Evolutionary conservation across 345 rosid genomes (phyloP), one percentile per base, ranked within the genome.

Genomic region (Ceriops zippeliana): DNA sequence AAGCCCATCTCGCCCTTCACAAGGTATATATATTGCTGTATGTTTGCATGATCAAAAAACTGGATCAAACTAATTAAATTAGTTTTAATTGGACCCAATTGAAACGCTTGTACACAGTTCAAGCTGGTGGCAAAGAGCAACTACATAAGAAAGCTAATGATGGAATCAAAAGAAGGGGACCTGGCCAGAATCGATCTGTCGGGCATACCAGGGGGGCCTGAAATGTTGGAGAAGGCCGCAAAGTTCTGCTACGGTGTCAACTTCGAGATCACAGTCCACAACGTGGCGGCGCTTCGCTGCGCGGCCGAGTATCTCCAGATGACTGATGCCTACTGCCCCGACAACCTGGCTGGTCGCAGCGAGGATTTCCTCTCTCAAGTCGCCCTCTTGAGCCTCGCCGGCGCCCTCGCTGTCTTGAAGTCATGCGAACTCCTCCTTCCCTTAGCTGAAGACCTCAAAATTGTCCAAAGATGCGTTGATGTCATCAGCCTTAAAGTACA

Each of bases 191-290:
- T 95, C 61, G 57, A 85, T 61, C 80, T 95, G 16, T 88, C 96
- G 3, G 86, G 82, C 69, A 80, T 88, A 3, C 97, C 99, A 0
- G 99, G 99, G 49, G 99, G 99, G n/a, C 89, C 96, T 0, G 93
- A 95, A 79, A 87, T 85, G 67, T 88, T 95, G 47, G 99, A 89
- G 80, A 95, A 91, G 79, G 96, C 93, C 1, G 97, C 96, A 0
- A 95, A 91, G 21, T 95, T 95, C 83, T 95, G 99, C 77, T 95
- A 95, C 65, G 89, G 97, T 0, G 89, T 95, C 61, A 95, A 95
- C 84, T 95, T 95, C 22, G 99, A 95, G 75, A 91, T 91, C 73
- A 95, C 96, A 0, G 97, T 95, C 8, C 91, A 95, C 52, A 95
- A 95, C 78, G 96, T 91, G 19, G 97, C 96, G 1, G 91, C 96